Evolutionary conservation across 345 rosid species (phyloP), one percentile per base, ranked within the genome.

Genomic region (Eucalyptus tenuipes): DNA sequence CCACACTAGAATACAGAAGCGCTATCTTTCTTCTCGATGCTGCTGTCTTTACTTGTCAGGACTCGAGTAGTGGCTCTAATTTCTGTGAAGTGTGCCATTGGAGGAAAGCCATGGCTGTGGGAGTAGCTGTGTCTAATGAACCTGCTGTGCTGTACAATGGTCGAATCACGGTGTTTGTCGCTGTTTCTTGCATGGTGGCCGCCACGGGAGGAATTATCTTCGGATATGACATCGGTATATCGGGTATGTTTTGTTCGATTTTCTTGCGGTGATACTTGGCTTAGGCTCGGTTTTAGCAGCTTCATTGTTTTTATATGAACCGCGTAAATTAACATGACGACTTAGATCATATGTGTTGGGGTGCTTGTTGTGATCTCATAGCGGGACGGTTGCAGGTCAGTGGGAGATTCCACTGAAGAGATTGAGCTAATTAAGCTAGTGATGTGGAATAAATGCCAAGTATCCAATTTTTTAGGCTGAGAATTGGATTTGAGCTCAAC

Each of bases 191-290:
- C 45, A 52, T 75, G 33, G 85, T 89, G 68, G 88, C 88, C 2
- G 88, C 88, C 88, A 86, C 79, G 27, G 88, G 88, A 29, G 90
- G 90, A 53, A 79, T 86, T 42, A 71, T 89, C 71, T 86, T 86
- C 17, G 90, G 88, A 25, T 89, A 89, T 31, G 88, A 89, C 40
- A 86, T 89, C 31, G 90, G 90, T 29, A 89, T 89, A 42, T 89
- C 90, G 45, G 90, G 89, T 88, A 82, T 17, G 44, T 75, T 37
- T 18, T 10, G 29, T 37, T 10, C 3, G 27, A 75, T 6, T 37
- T 37, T 75, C 82, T 75, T 75, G 82, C 82, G 20, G 29, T 3
- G 82, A 75, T 20, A 20, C 8, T 18, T 10, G 82, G 5, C 82
- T 75, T 25, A 37, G 47, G 45, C 45, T 68, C 42, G 4, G 27